phyloP scores from a whole-genome alignment of 768 basidiomycete genomes.

The Auriscalpium microsporum region DNA sequence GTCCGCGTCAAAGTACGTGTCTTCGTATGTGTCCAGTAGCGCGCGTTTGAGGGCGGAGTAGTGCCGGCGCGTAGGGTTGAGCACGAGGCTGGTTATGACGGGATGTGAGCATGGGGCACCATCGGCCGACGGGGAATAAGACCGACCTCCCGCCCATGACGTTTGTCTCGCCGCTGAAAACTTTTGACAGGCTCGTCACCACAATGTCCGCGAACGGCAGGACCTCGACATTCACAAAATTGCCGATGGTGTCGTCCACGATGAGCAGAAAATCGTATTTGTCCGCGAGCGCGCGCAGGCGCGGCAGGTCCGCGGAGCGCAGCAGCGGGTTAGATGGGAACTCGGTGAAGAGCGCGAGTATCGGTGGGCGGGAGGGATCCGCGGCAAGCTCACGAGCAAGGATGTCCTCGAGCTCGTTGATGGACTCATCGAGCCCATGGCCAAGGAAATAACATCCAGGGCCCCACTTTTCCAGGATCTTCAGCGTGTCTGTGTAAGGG shows the following conservation, averaged over 20 bases:
- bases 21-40: slow-evolving; percentile 60
- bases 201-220: slow-evolving; percentile 82
- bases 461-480: slow-evolving; percentile 93
- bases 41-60: slow-evolving; percentile 59
- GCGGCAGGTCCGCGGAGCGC: slow-evolving; percentile 69
- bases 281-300: slow-evolving; percentile 74
- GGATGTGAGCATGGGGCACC: too few relatives aligned
- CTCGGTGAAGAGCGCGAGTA: slow-evolving; percentile 82
- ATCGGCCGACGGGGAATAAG: not conserved
- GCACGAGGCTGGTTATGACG: slow-evolving; percentile 52
- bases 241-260: slow-evolving; percentile 92
- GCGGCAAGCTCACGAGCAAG: slow-evolving; percentile 37
- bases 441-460: slow-evolving; percentile 89
- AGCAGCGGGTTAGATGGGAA: slow-evolving; percentile 95
- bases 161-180: slow-evolving; percentile 91
- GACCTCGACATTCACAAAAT: slow-evolving; percentile 88
- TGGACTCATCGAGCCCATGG: slow-evolving; percentile 64
- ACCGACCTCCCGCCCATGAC: slow-evolving; percentile 96
- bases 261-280: slow-evolving; percentile 82
- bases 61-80: slow-evolving; percentile 72
- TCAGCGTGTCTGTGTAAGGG: slow-evolving; percentile 91
- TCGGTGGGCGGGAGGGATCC: slow-evolving; percentile 43
- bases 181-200: slow-evolving; percentile 85
- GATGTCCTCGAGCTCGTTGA: slow-evolving; percentile 61
- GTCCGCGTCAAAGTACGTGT: slow-evolving; percentile 84